phyloP scores from a whole-genome alignment of 352 stramenopile genomes.

The Phytophthora ohioensis region DNA sequence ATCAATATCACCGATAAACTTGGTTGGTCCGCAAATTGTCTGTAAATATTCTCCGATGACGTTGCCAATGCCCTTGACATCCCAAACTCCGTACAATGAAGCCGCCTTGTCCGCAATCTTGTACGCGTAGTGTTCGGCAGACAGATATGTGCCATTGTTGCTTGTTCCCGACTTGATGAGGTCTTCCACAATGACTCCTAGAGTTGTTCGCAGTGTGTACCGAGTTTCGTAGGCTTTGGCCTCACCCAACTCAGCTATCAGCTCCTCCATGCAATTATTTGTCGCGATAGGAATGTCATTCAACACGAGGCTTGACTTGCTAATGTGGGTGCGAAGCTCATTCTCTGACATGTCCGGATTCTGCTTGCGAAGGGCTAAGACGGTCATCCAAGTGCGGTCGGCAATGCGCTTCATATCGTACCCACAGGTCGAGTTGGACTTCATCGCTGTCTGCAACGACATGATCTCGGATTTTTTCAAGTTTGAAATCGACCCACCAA shows the following conservation, averaged over 20 bases:
- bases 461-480: constrained; percentile 22
- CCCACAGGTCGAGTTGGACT: constrained; percentile 30
- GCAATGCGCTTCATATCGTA: constrained; percentile 31
- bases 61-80: constrained; percentile 43
- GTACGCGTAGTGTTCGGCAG: constrained; percentile 37
- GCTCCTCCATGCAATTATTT: constrained; percentile 44
- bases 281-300: constrained; percentile 51
- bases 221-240: constrained; percentile 32
- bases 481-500: constrained; percentile 16
- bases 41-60: constrained; percentile 46
- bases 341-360: constrained; percentile 27
- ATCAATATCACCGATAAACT: constrained; percentile 46
- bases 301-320: constrained; percentile 46
- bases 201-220: constrained; percentile 45
- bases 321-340: constrained; percentile 25
- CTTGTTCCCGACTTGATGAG: constrained; percentile 41
- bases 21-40: constrained; percentile 49
- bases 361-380: constrained; percentile 15
- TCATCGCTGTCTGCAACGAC: constrained; percentile 17
- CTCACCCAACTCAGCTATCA: constrained; percentile 22
- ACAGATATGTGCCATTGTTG: constrained; percentile 34
- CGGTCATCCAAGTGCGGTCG: constrained; percentile 30
- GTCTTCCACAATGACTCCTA: constrained; percentile 54
- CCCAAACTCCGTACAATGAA: constrained; percentile 41
- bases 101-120: constrained; percentile 46